These are phyloP conservation scores for Ricinus communis DNA, from an alignment of 345 rosid species.

Conservation along the genomic window DNA sequence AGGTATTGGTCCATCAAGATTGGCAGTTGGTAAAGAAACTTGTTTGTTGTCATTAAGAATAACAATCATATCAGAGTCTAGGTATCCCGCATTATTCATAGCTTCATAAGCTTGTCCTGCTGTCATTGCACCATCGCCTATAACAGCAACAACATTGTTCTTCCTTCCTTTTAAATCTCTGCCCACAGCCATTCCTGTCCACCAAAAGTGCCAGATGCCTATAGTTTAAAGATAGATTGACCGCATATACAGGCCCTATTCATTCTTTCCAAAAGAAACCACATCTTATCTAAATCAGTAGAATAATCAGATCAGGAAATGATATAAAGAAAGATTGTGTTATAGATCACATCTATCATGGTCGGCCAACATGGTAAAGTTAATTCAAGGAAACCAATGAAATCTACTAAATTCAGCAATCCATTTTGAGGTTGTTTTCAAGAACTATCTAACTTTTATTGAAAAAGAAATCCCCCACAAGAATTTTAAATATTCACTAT, in stretches of 20 bases:
- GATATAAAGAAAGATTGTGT: no score
- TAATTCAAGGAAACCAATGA: no score
- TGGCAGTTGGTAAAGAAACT: slow-evolving; percentile 94
- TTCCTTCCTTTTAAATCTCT: slow-evolving; percentile 80
- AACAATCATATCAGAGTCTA: slow-evolving; percentile 95
- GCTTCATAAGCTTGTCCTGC: slow-evolving; percentile 99
- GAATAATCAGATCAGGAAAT: no score
- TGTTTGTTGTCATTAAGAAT: slow-evolving; percentile 98
- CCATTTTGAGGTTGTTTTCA: background rate
- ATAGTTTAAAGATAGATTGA: slow-evolving; percentile 4
- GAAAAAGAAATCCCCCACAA: no score
- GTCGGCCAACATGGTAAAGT: no score
- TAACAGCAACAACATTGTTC: slow-evolving; percentile 76
- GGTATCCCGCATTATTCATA: slow-evolving; percentile 96
- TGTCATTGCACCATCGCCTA: slow-evolving; percentile 99
- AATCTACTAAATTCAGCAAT: background rate
- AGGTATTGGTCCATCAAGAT: slow-evolving; percentile 84
- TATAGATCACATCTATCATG: no score
- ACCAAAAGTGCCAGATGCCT: slow-evolving; percentile 13
- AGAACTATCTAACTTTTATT: no score
- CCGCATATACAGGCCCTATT: no score
- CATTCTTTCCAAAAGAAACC: background rate
- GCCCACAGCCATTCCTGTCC: slow-evolving; percentile 92
- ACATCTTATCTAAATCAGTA: no score
- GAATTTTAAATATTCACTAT: no score